Base-by-base conservation (phyloP, 441 rosid genomes). In the Erodium trifolium region DNA sequence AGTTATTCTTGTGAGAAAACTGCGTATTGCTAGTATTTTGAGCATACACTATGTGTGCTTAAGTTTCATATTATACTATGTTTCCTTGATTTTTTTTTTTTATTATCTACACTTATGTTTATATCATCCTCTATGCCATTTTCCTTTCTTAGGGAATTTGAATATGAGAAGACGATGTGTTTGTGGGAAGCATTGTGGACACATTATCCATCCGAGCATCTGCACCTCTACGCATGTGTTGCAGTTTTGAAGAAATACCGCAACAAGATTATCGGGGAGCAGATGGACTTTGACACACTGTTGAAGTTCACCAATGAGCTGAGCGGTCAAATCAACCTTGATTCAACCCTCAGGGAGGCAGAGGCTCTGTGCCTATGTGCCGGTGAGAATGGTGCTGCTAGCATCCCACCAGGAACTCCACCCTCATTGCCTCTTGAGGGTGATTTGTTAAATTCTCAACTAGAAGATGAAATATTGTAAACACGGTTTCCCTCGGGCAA, bases 271-370 rank as follows among this genome's bases (percentile, higher is more conserved):
- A 89, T 92, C 69, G 93, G 97, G 66, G 93, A 89, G 73, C 83
- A 81, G 77, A 95, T 95, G 99, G 99, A 90, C 82, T 95, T 95
- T 6, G 99, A 95, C 79, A 87, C 97, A 0, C 95, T 95, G 39
- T 77, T 92, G 82, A 95, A 92, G 79, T 34, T 34, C 37, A 34
- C 5, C 37, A 34, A 34, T 34, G 37, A 34, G 37, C 37, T 34
- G 37, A 34, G 93, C 41, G 93, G 97, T 67, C 86, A 71, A 51
- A 87, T 95, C 29, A 90, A 95, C 71, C 87, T 90, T 10, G 90
- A 92, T 67, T 75, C 87, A 14, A 71, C 81, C 68, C 77, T 89
- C 51, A 90, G 93, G 37, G 37, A 34, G 37, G 37, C 37, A 34
- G 37, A 34, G 37, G 37, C 37, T 34, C 37, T 34, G 37, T 34